Evolutionary conservation across 345 rosid species (phyloP), one percentile per base, ranked within the genome.

Genomic region (Boechera stricta): DNA sequence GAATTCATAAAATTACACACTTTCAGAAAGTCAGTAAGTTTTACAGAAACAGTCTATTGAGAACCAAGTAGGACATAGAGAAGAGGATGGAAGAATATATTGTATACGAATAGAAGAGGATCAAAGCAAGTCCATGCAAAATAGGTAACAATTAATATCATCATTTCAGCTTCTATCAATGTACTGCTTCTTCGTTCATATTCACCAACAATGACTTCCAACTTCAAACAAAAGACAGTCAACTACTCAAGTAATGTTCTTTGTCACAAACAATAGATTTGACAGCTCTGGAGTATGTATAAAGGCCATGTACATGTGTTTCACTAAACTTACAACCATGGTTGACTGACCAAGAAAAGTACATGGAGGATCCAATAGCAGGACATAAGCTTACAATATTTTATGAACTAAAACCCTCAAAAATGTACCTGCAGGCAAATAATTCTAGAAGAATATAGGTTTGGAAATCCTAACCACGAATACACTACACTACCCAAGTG

Each of bases 331-430:
- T 68, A 69, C 63, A 66, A 57, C 41, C 21, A 60, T 71, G 18
- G 11, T 10, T 33, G 59, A 24, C 48, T 53, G 11, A 54, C 42
- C 55, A 61, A 70, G 59, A 70, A 15, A 26, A n/a, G 9, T 68
- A 69, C 65, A 69, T 21, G 29, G 73, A 49, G n/a, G 8, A 52
- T 77, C 48, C 56, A 64, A 55, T 55, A 69, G 66, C 64, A 26
- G 42, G 71, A 45, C 58, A 69, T 61, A 38, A 70, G 42, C 67
- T 61, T 69, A 21, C 5, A 10, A 18, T 16, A 36, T 60, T 36
- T 65, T 56, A 48, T 47, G 21, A 66, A 60, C 36, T 12, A 60
- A 49, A 47, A 39, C 28, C 13, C 44, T 36, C 53, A 57, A 26
- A 45, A 24, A 6, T 69, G 18, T n/a, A 47, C 57, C 48, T 61